phyloP scores from a whole-genome alignment of 345 rosid genomes.

The Rubroshorea leprosula region DNA sequence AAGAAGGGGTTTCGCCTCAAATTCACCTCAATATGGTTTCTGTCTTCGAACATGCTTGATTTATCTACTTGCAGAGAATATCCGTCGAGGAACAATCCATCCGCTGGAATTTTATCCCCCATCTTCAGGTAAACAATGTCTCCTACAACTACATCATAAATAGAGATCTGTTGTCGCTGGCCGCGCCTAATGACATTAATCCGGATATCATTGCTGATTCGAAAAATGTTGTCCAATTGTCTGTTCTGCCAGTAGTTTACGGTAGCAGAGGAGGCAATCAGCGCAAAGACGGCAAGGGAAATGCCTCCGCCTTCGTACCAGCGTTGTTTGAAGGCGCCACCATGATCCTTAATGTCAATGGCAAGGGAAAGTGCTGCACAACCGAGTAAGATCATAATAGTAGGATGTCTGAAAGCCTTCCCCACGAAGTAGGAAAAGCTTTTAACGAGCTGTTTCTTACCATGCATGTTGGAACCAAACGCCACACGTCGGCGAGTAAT shows the following conservation, averaged over 20 bases:
- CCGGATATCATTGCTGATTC: slow-evolving; percentile 40
- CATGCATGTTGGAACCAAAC: slow-evolving; percentile 57
- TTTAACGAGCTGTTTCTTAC: slow-evolving; percentile 53
- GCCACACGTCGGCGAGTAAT: slow-evolving; percentile 21
- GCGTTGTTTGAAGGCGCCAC: slow-evolving; percentile 40
- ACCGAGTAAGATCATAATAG: slow-evolving; percentile 46
- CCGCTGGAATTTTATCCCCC: slow-evolving; percentile 59
- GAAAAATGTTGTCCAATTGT: slow-evolving; percentile 48
- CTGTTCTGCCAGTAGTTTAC: slow-evolving; percentile 45
- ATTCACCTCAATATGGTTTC: slow-evolving; percentile 34
- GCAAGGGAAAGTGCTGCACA: slow-evolving; percentile 47
- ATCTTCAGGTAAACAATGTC: slow-evolving; percentile 49
- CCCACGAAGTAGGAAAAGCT: slow-evolving; percentile 45
- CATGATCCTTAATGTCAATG: slow-evolving; percentile 47
- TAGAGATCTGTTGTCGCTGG: slow-evolving; percentile 34
- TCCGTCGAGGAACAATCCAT: slow-evolving; percentile 44
- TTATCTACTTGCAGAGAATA: slow-evolving; percentile 45
- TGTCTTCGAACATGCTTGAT: slow-evolving; percentile 55
- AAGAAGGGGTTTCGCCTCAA: slow-evolving; percentile 35
- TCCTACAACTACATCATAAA: slow-evolving; percentile 56
- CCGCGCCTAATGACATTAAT: slow-evolving; percentile 46
- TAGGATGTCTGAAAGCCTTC: slow-evolving; percentile 57
- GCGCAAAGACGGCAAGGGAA: slow-evolving; percentile 45
- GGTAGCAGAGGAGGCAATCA: slow-evolving; percentile 38
- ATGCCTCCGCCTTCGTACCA: slow-evolving; percentile 69